Conservation (phyloP, 495 filamentous ascomycete genomes). For the Daldinia childiae region DNA sequence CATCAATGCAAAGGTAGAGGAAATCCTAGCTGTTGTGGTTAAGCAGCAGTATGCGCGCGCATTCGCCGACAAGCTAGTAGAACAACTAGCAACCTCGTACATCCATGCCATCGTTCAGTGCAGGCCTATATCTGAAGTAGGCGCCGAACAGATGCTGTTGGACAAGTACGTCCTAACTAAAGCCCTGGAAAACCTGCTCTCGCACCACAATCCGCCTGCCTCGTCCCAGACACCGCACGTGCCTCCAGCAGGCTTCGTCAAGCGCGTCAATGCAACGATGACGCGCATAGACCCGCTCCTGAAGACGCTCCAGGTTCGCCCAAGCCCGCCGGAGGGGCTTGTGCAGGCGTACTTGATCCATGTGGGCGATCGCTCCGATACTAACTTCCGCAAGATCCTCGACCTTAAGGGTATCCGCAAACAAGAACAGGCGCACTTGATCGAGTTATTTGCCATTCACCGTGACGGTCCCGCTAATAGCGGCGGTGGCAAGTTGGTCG, state of each 20-base stretch:
- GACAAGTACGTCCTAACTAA: conserved; percentile 94
- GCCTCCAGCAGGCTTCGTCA: conserved; percentile 74
- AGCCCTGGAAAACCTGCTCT: conserved; percentile 73
- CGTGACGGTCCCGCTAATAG: conserved; percentile 63
- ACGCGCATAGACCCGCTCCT: conserved; percentile 89
- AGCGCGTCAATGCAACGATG: conserved; percentile 87
- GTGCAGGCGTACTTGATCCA: conserved; percentile 97
- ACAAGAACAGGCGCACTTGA: conserved; percentile 79
- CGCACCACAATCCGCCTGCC: conserved; percentile 56
- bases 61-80: conserved; percentile 93
- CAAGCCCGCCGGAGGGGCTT: conserved; percentile 88
- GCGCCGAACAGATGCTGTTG: conserved; percentile 98
- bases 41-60: conserved; percentile 95
- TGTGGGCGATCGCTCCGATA: conserved; percentile 87
- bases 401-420: conserved; percentile 90
- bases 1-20: conserved; percentile 72
- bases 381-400: conserved; percentile 96
- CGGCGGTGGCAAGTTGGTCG: conserved; percentile 65
- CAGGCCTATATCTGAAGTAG: conserved; percentile 88
- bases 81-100: conserved; percentile 80
- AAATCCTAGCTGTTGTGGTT: conserved; percentile 79
- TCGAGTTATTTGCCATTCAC: conserved; percentile 91
- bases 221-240: conserved; percentile 51
- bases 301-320: conserved; percentile 95
- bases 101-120: conserved; percentile 86